Conservation (phyloP, 2,329 filamentous ascomycete species). For the Phialophora expanda region DNA sequence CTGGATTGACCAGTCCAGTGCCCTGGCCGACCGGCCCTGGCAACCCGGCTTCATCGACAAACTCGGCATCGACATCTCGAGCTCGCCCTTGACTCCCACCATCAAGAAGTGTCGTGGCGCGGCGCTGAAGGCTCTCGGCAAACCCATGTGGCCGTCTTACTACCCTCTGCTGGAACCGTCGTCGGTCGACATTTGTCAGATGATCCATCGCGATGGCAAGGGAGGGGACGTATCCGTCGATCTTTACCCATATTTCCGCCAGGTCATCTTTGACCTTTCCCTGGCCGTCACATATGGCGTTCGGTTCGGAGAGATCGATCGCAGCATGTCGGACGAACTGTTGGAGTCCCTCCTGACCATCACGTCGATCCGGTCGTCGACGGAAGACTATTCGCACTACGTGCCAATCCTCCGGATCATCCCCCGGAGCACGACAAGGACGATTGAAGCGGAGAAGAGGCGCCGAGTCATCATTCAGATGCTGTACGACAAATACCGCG, state of each 20-base stretch:
- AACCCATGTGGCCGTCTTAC: conserved; percentile 19
- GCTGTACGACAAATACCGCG: conserved; percentile 15
- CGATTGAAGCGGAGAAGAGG: neutral
- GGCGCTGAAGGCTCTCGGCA: conserved; percentile 16
- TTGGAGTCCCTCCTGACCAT: conserved; percentile 7
- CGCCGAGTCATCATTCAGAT: neutral
- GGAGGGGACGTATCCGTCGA: conserved; percentile 10
- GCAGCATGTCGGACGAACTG: neutral
- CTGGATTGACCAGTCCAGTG: conserved; percentile 1
- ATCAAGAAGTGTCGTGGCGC: conserved; percentile 16
- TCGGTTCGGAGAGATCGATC: conserved; percentile 11
- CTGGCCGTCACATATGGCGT: conserved; percentile 19
- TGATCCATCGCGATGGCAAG: conserved; percentile 2
- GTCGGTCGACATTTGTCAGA: conserved; percentile 5
- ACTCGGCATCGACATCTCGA: conserved; percentile 19
- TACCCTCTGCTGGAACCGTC: conserved; percentile 21
- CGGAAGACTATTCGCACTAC: conserved; percentile 7
- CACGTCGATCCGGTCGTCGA: conserved; percentile 13
- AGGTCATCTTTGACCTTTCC: conserved; percentile 16
- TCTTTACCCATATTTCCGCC: conserved; percentile 7
- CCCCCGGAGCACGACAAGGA: neutral
- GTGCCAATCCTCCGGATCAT: conserved; percentile 13
- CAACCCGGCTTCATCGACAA: conserved; percentile 23
- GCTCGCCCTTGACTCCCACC: conserved; percentile 13
- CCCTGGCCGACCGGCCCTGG: conserved; percentile 14